Evolutionary conservation across 257 asterid genomes (phyloP).

Genomic region (Scutellaria minor): DNA sequence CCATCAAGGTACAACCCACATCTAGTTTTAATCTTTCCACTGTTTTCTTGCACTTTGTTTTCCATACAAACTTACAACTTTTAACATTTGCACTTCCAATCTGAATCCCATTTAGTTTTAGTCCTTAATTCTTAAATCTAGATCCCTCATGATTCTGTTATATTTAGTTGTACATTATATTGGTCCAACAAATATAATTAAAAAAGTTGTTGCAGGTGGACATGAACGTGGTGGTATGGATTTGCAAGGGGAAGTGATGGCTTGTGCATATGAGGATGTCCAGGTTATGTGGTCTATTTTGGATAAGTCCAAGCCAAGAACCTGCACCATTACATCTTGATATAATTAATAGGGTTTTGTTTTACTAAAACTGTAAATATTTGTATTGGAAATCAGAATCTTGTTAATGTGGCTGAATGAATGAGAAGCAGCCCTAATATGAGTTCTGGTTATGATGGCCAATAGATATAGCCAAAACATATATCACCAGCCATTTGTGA

Average conservation of each 20-base stretch:
- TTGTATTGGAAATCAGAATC: conserved; percentile 29
- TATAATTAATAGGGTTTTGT: background rate
- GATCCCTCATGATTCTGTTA: background rate
- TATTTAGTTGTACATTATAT: background rate
- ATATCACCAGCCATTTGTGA: conserved; percentile 18
- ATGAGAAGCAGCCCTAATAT: conserved; percentile 52
- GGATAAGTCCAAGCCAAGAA: conserved; percentile 64
- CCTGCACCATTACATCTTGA: conserved; percentile 42
- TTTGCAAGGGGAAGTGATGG: conserved; percentile 84
- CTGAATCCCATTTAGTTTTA: too few species aligned
- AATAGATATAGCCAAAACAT: conserved; percentile 3
- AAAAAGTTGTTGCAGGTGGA: conserved; percentile 32
- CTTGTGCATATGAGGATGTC: conserved; percentile 80
- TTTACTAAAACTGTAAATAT: conserved; percentile 34
- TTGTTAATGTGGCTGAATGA: conserved; percentile 52
- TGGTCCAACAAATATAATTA: background rate
- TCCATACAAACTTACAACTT: background rate
- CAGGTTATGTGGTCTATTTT: conserved; percentile 91
- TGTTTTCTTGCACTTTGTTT: too few species aligned
- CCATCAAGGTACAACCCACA: conserved; percentile 43
- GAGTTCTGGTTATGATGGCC: conserved; percentile 34
- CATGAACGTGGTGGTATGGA: conserved; percentile 52
- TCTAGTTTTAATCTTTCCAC: background rate
- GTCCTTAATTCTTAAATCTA: too few species aligned
- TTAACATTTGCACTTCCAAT: background rate